Evolutionary conservation across 169 alveolate genomes (phyloP), one percentile per base, ranked within the genome.

Genomic region (Eimeria falciformis): DNA sequence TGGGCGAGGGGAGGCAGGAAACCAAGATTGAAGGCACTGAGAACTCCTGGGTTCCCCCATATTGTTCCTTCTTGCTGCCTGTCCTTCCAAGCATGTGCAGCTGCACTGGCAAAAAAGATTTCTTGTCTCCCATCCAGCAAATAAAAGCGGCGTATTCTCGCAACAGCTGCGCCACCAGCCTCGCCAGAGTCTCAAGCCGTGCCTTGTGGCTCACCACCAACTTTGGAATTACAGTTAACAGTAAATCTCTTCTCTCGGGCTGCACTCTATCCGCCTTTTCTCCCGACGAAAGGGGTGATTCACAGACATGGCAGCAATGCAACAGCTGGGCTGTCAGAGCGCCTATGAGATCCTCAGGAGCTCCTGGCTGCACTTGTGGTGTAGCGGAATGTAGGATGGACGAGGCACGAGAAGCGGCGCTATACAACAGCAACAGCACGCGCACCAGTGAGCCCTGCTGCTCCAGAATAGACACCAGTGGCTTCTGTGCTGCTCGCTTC

Each of bases 141-240:
- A 71, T 56, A 71, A 71, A 71, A 18, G 83, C 55, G 12, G 83
- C 83, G 83, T 71, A 71, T 56, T 71, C 83, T 43, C 83, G 83
- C 53, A 71, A 1, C 25, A 71, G 56, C 58, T 71, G 83, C n/a
- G 83, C 83, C 27, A 43, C 18, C 25, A 71, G 56, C 7, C 55
- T 18, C 56, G 83, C 21, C 27, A 71, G 27, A 12, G 83, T 40
- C 83, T 71, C 33, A 53, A 71, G 18, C 55, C 83, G 18, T n/a
- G 25, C 50, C 23, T 71, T 29, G 53, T 40, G 55, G 55, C 33
- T 37, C 83, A 71, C 17, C 83, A 71, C 62, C n/a, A 71, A 27
- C 11, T 37, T 71, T 29, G 83, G 83, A 2, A 71, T 71, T 33
- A 71, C 83, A 4, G 83, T 37, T 11, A 71, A 56, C 53, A 71